These are phyloP conservation scores for Quercus cerris DNA, from an alignment of 306 rosid species.

Conservation along the genomic window DNA sequence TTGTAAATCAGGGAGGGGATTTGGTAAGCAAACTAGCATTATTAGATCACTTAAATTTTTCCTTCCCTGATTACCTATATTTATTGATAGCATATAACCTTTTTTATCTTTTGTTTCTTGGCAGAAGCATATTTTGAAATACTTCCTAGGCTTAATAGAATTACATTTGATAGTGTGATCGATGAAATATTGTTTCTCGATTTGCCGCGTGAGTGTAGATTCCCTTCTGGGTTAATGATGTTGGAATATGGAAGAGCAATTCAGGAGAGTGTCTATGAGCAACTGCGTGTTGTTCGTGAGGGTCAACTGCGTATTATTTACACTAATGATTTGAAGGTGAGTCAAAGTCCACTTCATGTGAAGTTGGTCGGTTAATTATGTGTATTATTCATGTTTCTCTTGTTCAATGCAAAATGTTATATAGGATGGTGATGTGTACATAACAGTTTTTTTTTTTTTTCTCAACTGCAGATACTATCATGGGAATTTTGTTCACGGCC, in stretches of 20 bases:
- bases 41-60: not conserved
- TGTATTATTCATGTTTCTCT: not conserved
- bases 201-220: constrained; percentile 30
- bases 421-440: not conserved
- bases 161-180: constrained; percentile 31
- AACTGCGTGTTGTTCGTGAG: constrained; percentile 29
- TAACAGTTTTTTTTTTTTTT: not conserved
- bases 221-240: constrained; percentile 40
- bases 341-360: not conserved
- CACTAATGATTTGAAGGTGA: constrained; percentile 36
- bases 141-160: constrained; percentile 41
- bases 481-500: constrained; percentile 46
- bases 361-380: not conserved
- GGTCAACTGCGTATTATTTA: constrained; percentile 40
- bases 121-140: constrained; percentile 38
- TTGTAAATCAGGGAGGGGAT: constrained; percentile 32
- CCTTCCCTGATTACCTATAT: not conserved
- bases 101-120: constrained; percentile 13
- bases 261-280: constrained; percentile 46
- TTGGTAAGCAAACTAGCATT: constrained; percentile 28
- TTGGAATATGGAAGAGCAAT: constrained; percentile 40
- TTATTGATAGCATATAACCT: not conserved
- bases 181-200: constrained; percentile 41
- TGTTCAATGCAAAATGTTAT: not conserved
- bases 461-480: constrained; percentile 25